phyloP scores from a whole-genome alignment of 2,329 filamentous ascomycete genomes.

The Paramyrothecium sp. region DNA sequence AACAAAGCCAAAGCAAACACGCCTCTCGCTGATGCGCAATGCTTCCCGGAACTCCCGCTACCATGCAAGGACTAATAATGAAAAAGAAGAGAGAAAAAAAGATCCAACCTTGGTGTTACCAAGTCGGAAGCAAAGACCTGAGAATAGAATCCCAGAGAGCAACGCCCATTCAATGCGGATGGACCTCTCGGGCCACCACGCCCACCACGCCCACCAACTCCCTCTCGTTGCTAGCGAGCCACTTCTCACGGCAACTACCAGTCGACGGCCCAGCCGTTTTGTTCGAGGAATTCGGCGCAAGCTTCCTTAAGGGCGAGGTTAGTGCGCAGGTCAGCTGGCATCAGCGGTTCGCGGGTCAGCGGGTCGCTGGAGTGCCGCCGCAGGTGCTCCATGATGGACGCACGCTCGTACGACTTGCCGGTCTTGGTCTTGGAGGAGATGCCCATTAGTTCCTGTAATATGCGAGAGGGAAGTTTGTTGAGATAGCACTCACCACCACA shows the following conservation, averaged over 20 bases:
- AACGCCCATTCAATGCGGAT: not conserved
- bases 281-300: slow-evolving; percentile 78
- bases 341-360: slow-evolving; percentile 74
- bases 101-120: too few relatives aligned
- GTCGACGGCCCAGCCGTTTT: slow-evolving; percentile 91
- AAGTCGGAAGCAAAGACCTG: too few relatives aligned
- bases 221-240: too few relatives aligned
- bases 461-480: not conserved
- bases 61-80: not conserved
- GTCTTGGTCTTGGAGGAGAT: slow-evolving; percentile 63
- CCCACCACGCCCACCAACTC: too few relatives aligned
- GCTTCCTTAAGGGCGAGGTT: slow-evolving; percentile 81
- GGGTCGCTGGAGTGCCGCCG: slow-evolving; percentile 75
- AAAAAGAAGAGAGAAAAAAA: too few relatives aligned
- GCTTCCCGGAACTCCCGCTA: not conserved
- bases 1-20: not conserved
- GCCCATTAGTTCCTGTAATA: slow-evolving; percentile 8
- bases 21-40: not conserved
- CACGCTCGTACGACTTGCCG: slow-evolving; percentile 86
- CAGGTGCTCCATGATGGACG: slow-evolving; percentile 83
- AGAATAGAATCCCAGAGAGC: too few relatives aligned
- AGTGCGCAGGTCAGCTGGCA: slow-evolving; percentile 67
- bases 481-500: slow-evolving; percentile 43
- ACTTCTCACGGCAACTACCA: too few relatives aligned
- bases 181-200: too few relatives aligned